Evolutionary conservation across 2,329 filamentous ascomycete species (phyloP), one percentile per base, ranked within the genome.

Genomic region (Metarhizium sp.): DNA sequence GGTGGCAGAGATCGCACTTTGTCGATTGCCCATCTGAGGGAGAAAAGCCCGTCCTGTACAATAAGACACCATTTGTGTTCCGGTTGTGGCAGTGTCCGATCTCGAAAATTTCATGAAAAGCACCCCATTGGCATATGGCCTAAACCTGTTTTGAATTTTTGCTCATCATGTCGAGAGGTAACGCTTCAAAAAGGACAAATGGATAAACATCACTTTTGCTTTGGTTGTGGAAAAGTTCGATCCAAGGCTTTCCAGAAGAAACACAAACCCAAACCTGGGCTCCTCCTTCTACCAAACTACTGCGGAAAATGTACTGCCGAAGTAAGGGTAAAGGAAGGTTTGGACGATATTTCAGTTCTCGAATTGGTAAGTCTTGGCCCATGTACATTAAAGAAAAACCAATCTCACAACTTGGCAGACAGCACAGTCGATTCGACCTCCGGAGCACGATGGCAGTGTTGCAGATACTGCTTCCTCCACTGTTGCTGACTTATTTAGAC

Each of bases 121-220:
- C 66, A 71, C 54, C 70, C 71, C 4, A 53, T 70, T 4, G 20
- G 53, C 10, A 43, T 50, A 6, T 59, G 55, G 2, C 57, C 60
- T 32, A 65, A 60, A 13, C 59, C 61, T 4, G 59, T 67, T 25
- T 58, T 66, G 46, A 74, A 71, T 50, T 66, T 71, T 38, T 74
- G 72, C 50, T 60, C 64, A 43, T 57, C 59, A 6, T 74, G 72
- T 55, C 67, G 68, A 42, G 60, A 67, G 43, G 55, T 56, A n/a
- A 60, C 54, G 20, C 58, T 66, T 7, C 54, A 59, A 3, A 57
- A 60, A 30, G 63, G 62, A 1, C 50, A 64, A 36, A 58, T 61
- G 10, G 59, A 63, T 8, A 34, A 52, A 1, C 62, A 66, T 42
- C 74, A 75, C 53, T 70, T 77, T 20, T 80, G 77, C 61, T 73